Conservation (phyloP, 2,329 filamentous ascomycete species). For the Aspergillus sp. region DNA sequence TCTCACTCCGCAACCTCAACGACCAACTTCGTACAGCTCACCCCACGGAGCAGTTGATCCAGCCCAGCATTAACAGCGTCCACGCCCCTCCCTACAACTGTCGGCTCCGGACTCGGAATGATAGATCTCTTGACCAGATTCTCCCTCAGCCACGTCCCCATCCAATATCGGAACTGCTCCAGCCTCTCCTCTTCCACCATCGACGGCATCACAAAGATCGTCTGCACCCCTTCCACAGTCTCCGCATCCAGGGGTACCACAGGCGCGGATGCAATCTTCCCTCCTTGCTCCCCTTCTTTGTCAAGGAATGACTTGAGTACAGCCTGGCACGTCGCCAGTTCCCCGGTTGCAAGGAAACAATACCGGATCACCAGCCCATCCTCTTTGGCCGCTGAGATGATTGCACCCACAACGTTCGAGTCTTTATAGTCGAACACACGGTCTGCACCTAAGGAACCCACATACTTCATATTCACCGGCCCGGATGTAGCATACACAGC, state of each 20-base stretch:
- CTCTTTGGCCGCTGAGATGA: constrained; percentile 37
- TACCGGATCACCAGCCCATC: constrained; percentile 41
- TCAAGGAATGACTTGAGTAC: constrained; percentile 38
- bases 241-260: constrained; percentile 31
- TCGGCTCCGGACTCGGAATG: constrained; percentile 42
- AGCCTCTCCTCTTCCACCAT: constrained; percentile 34
- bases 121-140: constrained; percentile 34
- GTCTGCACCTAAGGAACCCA: constrained; percentile 31
- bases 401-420: constrained; percentile 23
- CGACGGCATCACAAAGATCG: constrained; percentile 42
- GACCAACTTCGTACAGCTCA: constrained; percentile 47
- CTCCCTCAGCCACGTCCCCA: constrained; percentile 40
- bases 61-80: constrained; percentile 40
- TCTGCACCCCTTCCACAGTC: constrained; percentile 35
- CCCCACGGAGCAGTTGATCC: constrained; percentile 36
- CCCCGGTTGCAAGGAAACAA: constrained; percentile 45
- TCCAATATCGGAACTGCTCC: constrained; percentile 42
- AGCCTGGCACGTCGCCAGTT: constrained; percentile 36
- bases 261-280: constrained; percentile 42
- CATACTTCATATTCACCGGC: constrained; percentile 32
- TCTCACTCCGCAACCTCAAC: constrained; percentile 39
- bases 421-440: constrained; percentile 46
- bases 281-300: neutral
- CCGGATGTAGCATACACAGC: constrained; percentile 48
- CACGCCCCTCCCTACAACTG: constrained; percentile 39